Evolutionary conservation across 2,329 filamentous ascomycete genomes (phyloP), one percentile per base, ranked within the genome.

Genomic region (Ceratocystis diversiconidia): DNA sequence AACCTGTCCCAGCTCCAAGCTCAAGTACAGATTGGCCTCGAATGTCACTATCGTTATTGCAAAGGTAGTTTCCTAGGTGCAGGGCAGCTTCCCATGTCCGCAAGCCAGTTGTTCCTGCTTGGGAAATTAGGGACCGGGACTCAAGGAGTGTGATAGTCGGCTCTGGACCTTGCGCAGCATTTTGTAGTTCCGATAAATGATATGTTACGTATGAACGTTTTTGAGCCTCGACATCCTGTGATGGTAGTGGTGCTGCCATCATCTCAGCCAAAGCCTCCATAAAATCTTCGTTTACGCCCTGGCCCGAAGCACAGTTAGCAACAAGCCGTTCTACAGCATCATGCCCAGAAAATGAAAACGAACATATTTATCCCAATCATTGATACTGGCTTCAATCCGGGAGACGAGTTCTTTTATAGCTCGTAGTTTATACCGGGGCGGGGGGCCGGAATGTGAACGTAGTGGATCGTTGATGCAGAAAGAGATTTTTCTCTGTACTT

Each of bases 301-400:
- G 76, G 30, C 50, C 61, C 57, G 64, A 62, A 32, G 30, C 19
- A 62, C 7, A 36, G 48, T 66, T 19, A 68, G 67, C 50, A 32
- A 25, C 52, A 59, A n/a, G 52, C 28, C 32, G 8, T 30, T n/a
- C 28, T 36, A 59, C 28, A 59, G 52, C 28, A 59, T 8, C 2
- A 17, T n/a, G 2, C 6, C 25, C 3, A 59, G 52, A 5, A 17
- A 30, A n/a, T 28, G 15, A 41, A 15, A 44, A 78, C 88, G 79
- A 87, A 95, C 92, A 86, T 95, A 85, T 79, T 89, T 80, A 70
- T 96, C 89, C 75, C 90, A 92, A 73, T 96, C 85, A 66, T 83
- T 79, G 61, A 95, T 90, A 43, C 87, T 83, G 36, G 79, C 76
- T 74, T 96, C 90, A 63, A 96, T 85, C 66, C 79, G 82, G 6